These are phyloP conservation scores for Gentiana straminea DNA, from an alignment of 257 asterid genomes.

Conservation along the genomic window DNA sequence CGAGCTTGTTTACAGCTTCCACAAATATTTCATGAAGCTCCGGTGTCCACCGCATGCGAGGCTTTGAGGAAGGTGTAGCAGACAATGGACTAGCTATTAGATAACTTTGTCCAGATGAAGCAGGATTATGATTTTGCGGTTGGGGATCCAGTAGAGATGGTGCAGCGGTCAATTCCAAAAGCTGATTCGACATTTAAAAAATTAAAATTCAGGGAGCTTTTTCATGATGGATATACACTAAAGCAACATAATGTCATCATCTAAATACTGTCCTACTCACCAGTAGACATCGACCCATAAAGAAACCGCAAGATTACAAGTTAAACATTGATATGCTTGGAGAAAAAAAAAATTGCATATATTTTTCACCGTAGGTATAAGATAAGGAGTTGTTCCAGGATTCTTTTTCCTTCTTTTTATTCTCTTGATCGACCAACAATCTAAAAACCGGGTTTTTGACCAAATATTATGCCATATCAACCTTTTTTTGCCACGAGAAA, in stretches of 20 bases:
- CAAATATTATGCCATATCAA: too few species aligned
- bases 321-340: too few species aligned
- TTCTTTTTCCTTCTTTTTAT: too few species aligned
- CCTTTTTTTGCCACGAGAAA: too few species aligned
- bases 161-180: constrained; percentile 32
- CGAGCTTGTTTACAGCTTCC: constrained; percentile 71
- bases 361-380: too few species aligned
- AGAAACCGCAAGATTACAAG: too few species aligned
- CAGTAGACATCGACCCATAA: not conserved
- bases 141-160: constrained; percentile 19
- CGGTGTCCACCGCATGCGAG: constrained; percentile 96
- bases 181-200: constrained; percentile 25
- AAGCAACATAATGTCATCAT: not conserved
- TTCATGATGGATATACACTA: not conserved
- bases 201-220: constrained; percentile 1
- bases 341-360: too few species aligned
- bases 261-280: not conserved
- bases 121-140: constrained; percentile 17
- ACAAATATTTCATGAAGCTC: constrained; percentile 79
- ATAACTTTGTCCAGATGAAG: constrained; percentile 21
- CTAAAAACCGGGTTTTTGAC: too few species aligned
- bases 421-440: too few species aligned
- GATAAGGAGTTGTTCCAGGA: too few species aligned
- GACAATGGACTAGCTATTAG: constrained; percentile 36
- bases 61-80: constrained; percentile 36